Evolutionary conservation across 805 yeast genomes (phyloP).

Genomic region (Candida yuanshanica): DNA sequence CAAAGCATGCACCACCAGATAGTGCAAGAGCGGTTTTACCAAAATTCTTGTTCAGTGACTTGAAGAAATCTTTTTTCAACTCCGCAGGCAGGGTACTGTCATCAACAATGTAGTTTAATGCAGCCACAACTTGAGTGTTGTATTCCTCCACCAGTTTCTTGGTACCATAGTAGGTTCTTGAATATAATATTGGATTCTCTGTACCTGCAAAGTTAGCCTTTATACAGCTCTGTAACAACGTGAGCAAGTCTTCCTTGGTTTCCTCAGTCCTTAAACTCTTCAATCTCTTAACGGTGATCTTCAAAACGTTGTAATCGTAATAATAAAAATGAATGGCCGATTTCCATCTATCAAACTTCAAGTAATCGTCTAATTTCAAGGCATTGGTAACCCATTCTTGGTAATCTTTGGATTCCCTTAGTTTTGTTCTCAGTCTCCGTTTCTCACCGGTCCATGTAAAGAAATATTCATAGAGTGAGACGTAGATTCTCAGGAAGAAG

Average conservation of each 20-base stretch:
- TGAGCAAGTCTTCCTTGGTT: slow-evolving; percentile 41
- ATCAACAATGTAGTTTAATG: slow-evolving; percentile 39
- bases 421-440: slow-evolving; percentile 39
- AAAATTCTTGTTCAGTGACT: slow-evolving; percentile 52
- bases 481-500: slow-evolving; percentile 49
- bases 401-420: slow-evolving; percentile 46
- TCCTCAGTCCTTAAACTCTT: slow-evolving; percentile 18
- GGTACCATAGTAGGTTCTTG: slow-evolving; percentile 74
- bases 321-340: slow-evolving; percentile 53
- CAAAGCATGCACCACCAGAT: slow-evolving; percentile 77
- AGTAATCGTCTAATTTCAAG: slow-evolving; percentile 44
- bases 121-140: slow-evolving; percentile 43
- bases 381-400: slow-evolving; percentile 63
- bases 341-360: slow-evolving; percentile 63
- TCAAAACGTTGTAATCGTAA: slow-evolving; percentile 61
- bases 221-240: slow-evolving; percentile 58
- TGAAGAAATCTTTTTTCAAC: slow-evolving; percentile 48
- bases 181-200: slow-evolving; percentile 64
- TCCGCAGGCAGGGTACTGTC: slow-evolving; percentile 32
- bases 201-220: slow-evolving; percentile 75
- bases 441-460: slow-evolving; percentile 60
- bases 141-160: slow-evolving; percentile 53
- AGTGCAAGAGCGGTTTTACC: slow-evolving; percentile 70
- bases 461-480: slow-evolving; percentile 54
- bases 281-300: slow-evolving; percentile 41